Evolutionary conservation across 73 alveolate species (phyloP).

Genomic region (Paramecium sexaurelia): DNA sequence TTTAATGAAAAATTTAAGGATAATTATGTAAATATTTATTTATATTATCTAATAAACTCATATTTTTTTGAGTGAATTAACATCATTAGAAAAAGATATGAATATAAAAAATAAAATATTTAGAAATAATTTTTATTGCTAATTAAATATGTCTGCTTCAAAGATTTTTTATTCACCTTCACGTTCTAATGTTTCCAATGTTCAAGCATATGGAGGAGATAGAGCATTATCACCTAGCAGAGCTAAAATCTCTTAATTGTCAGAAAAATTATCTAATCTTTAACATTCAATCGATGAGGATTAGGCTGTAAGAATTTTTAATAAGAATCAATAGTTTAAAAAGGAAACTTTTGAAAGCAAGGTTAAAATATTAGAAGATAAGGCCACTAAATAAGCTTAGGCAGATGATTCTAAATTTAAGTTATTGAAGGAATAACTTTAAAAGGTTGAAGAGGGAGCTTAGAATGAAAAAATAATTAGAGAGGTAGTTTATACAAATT

Average conservation of each 20-base stretch:
- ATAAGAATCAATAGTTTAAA: neutral
- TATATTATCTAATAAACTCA: no score
- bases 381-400: neutral
- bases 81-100: neutral
- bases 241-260: conserved; percentile 38
- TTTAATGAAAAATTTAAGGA: no score
- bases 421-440: conserved; percentile 38
- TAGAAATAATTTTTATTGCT: conserved; percentile 20
- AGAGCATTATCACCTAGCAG: conserved; percentile 48
- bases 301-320: neutral
- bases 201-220: neutral
- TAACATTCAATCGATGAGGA: conserved; percentile 9
- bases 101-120: neutral
- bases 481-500: neutral
- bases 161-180: conserved; percentile 24
- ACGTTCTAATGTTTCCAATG: neutral
- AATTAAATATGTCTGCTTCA: conserved; percentile 27
- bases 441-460: conserved; percentile 22
- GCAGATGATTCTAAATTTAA: conserved; percentile 47
- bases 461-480: conserved; percentile 36
- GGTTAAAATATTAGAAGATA: neutral
- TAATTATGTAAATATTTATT: no score
- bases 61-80: neutral
- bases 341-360: conserved; percentile 7
- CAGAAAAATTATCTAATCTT: conserved; percentile 28